phyloP scores from a whole-genome alignment of 176 grass and related monocot species.

The Oryza meyeriana region DNA sequence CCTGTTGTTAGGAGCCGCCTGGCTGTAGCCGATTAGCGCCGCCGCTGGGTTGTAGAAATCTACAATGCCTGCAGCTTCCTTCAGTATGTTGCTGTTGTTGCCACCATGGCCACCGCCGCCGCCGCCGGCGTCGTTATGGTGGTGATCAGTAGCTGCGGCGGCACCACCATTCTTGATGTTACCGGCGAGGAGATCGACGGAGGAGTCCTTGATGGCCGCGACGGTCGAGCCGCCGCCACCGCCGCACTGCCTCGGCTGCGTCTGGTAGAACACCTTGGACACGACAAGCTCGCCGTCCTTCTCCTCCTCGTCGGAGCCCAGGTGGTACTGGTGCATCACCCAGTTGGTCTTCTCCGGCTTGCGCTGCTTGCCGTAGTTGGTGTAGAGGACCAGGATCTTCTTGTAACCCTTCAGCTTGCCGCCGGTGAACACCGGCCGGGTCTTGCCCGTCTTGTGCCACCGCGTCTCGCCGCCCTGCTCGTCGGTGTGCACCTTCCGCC shows the following conservation, averaged over 20 bases:
- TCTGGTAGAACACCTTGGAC: slow-evolving; percentile 98
- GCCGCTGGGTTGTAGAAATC: slow-evolving; percentile 58
- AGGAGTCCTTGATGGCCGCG: slow-evolving; percentile 20
- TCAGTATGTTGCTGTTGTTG: slow-evolving; percentile 35
- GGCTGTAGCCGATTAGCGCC: slow-evolving; percentile 66
- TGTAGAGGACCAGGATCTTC: slow-evolving; percentile 99
- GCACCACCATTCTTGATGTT: not conserved
- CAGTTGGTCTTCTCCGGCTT: slow-evolving; percentile 99
- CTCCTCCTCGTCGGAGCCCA: slow-evolving; percentile 94
- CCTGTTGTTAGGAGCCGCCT: slow-evolving; percentile 52
- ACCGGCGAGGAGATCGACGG: slow-evolving; percentile 4
- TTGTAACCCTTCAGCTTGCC: slow-evolving; percentile 81
- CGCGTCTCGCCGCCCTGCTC: slow-evolving; percentile 88
- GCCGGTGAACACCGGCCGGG: slow-evolving; percentile 61
- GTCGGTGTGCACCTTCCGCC: slow-evolving; percentile 93
- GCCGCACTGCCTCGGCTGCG: slow-evolving; percentile 90
- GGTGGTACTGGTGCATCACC: slow-evolving; percentile 99
- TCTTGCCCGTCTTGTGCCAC: slow-evolving; percentile 99
- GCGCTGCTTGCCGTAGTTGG: slow-evolving; percentile 98
- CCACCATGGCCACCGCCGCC: not conserved
- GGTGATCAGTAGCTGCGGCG: not conserved
- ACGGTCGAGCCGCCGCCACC: slow-evolving; percentile 29
- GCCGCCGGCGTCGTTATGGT: slow-evolving; percentile 38
- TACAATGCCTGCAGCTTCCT: slow-evolving; percentile 55
- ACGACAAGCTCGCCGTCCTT: slow-evolving; percentile 99